Base-by-base conservation (phyloP, 202 grass and related monocot genomes). In the Schoenoplectus triqueter region DNA sequence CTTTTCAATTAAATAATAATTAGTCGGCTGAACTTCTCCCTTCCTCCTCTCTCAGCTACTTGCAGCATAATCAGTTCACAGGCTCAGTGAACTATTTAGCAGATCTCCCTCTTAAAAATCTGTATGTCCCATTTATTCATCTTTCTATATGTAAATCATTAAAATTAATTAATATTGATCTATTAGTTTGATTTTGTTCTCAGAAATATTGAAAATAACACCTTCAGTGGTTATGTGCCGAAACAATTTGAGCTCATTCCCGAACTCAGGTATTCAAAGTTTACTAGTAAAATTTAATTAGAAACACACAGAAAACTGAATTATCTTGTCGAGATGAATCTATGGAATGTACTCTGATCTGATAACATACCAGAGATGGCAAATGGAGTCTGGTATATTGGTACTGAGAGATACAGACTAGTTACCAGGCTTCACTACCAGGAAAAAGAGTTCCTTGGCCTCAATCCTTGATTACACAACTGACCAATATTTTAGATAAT, bases 181-280 rank as follows among this genome's bases (percentile, higher is more conserved):
- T 22, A 42, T 59, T 60, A 20, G 6, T 78, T 78, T 78, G 42
- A 42, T 73, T 15, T 52, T 68, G 20, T 55, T 21, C 20, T 50
- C 86, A 97, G 92, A 31, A 90, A 93, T 79, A 91, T 97, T 74
- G 89, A 91, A 90, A 90, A 93, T 79, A 97, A 97, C 89, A 84
- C 87, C 84, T 97, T 97, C 66, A 95, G 88, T 82, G 92, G 92
- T 73, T 97, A 94, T 81, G 77, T 97, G 71, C 95, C 95, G 17
- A 90, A 81, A 70, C 84, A 90, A 80, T 94, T 97, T 61, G 85
- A 93, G 85, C 91, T 89, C 73, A 93, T 95, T 89, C 85, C 72
- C 62, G 85, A 97, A 69, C 80, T 95, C 83, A 88, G 91, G 95
- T 97, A 89, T 59, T 54, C 22, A 42, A 42, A 59, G 3, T 5